Evolutionary conservation across 352 stramenopile genomes (phyloP), one percentile per base, ranked within the genome.

Genomic region (Globisporangium viniferum): DNA sequence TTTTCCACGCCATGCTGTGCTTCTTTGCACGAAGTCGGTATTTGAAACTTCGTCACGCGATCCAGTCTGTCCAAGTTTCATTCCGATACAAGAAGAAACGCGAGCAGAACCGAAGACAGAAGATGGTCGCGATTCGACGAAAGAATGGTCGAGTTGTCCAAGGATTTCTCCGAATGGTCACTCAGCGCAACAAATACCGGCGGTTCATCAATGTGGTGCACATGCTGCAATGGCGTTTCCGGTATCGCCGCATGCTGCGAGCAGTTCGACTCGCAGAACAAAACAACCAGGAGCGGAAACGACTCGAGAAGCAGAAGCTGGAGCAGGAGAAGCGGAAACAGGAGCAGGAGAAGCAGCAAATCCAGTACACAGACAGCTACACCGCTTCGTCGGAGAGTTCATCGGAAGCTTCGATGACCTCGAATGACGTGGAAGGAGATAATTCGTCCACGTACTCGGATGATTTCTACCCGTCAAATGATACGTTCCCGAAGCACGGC

Each of bases 341-440:
- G 64, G 61, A 81, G 49, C 41, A 68, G 22, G 41, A 71, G 41
- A 33, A 74, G 33, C 61, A 70, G 27, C 6, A 71, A 20, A 68
- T 73, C 6, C 81, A 91, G 71, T 90, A 83, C 69, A 79, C 75
- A 2, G 84, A 89, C 68, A 91, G 83, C 69, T 82, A 88, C 29
- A 92, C 84, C 0, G 84, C 81, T 4, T 94, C 86, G 33, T 91
- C 83, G 3, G 75, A 86, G 18, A 90, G 76, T 27, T 93, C 86
- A 15, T 85, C 77, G 2, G 75, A 85, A 29, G 65, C 76, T 7
- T 92, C 83, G 0, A 55, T 92, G 55, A 83, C 79, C 0, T 92
- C 83, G 9, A 89, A 94, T 61, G 86, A 93, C 57, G 81, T 91
- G 20, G 86, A 92, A 73, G 83, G 82, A 18, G 76, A 86, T 62